Evolutionary conservation across 2,329 filamentous ascomycete species (phyloP), one percentile per base, ranked within the genome.

Genomic region (Diaporthe sp.): DNA sequence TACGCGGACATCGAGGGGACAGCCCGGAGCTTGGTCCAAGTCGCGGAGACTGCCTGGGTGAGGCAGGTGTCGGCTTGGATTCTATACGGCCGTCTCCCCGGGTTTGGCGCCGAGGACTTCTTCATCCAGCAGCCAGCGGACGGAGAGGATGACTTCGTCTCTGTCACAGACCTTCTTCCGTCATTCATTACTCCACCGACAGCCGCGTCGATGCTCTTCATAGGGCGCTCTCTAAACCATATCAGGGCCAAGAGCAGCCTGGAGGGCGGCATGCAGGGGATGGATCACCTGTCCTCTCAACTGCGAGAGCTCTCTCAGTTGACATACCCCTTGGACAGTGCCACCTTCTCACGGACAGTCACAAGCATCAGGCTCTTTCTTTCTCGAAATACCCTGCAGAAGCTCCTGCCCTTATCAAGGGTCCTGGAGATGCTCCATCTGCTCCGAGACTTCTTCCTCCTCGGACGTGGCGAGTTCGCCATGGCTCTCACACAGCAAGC

Each of bases 51-150:
- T 39, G 94, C 96, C 12, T 99, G 97, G 97, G 63, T 98, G 80
- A 94, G 95, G 82, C 95, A 98, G 80, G 88, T 97, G 15, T 94
- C 95, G 5, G 94, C 94, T 35, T 99, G 96, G 96, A 88, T 98
- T 12, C 84, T 98, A 19, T 97, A 98, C 81, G 97, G 97, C 7
- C 91, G 93, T 68, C 84, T 98, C 73, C 96, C 96, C 0, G 89
- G 88, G 19, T 92, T 94, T 81, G 95, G 94, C 3, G 89, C 88
- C 7, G 88, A 90, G n/a, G 96, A 98, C 83, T 98, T 98, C 81
- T 98, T 98, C 81, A 91, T 98, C 42, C 89, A 89, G 80, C 87
- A 82, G 77, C 80, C 85, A 12, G 81, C 84, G 17, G 82, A 85
- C 15, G 81, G 82, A 27, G 82, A 85, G 32, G 84, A 86, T 84